Evolutionary conservation across 2,329 filamentous ascomycete genomes (phyloP).

Genomic region (Dothideomycetidae sp.): DNA sequence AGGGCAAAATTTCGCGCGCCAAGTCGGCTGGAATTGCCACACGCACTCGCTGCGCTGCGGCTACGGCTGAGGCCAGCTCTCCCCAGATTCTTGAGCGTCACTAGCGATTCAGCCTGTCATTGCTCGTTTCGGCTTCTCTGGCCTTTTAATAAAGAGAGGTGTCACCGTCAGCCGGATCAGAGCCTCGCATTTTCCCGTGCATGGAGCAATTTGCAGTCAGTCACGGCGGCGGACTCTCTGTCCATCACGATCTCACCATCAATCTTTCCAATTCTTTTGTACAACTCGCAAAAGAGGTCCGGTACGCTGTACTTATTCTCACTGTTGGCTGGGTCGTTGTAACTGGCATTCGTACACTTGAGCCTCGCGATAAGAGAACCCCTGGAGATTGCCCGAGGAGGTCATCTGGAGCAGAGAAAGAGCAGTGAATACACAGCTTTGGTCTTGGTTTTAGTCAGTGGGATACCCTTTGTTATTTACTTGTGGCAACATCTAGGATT

Average conservation of each 20-base stretch:
- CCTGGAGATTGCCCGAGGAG: conserved; percentile 3
- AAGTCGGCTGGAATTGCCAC: not conserved
- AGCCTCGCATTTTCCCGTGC: not conserved
- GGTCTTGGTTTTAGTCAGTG: too few species aligned
- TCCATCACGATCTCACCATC: conserved; percentile 38
- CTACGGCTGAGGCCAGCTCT: not conserved
- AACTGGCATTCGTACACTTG: conserved; percentile 15
- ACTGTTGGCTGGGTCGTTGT: conserved; percentile 24
- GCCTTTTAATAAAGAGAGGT: not conserved
- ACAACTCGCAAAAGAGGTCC: conserved; percentile 36
- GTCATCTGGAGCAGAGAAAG: not conserved
- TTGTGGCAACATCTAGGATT: too few species aligned
- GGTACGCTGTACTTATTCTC: conserved; percentile 36
- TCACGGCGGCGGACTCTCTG: conserved; percentile 29
- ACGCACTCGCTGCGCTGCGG: too few species aligned
- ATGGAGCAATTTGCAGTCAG: conserved; percentile 23
- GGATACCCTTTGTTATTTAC: too few species aligned
- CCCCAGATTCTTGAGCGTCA: not conserved
- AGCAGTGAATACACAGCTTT: too few species aligned
- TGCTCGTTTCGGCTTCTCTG: not conserved
- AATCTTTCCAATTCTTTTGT: conserved; percentile 25
- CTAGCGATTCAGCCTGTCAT: too few species aligned
- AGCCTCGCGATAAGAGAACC: conserved; percentile 9
- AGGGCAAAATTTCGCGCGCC: not conserved
- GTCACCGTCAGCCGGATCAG: not conserved